Evolutionary conservation across 2,329 filamentous ascomycete species (phyloP).

Genomic region (Fusarium pseudograminearum): DNA sequence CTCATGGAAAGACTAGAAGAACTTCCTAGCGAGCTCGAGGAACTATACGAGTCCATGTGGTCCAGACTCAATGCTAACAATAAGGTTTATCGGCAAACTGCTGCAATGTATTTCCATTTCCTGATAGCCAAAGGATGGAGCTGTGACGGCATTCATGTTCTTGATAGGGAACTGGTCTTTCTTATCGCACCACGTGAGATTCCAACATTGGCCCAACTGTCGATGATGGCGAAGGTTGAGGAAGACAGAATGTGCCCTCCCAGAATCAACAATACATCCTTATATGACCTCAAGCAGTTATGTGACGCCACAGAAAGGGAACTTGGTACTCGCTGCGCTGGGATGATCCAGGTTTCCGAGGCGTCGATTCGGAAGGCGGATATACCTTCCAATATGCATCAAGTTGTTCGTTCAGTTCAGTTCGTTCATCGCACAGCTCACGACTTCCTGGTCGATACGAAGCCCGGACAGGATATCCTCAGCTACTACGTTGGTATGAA

Average conservation of each 20-base stretch:
- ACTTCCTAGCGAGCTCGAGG: neutral
- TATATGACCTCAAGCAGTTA: rapidly evolving
- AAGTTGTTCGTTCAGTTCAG: rapidly evolving
- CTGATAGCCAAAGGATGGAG: rapidly evolving
- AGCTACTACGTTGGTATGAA: rapidly evolving
- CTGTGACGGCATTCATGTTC: rapidly evolving
- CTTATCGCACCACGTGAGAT: neutral
- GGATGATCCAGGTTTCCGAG: neutral
- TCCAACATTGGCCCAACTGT: neutral
- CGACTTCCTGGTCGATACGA: neutral
- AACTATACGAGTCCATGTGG: slow-evolving; percentile 4
- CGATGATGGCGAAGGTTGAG: rapidly evolving
- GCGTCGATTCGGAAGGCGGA: rapidly evolving
- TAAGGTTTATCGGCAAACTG: neutral
- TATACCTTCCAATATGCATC: no score
- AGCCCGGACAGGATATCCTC: rapidly evolving
- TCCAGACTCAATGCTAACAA: neutral
- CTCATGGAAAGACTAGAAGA: rapidly evolving
- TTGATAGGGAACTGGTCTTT: no score
- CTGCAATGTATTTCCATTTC: neutral
- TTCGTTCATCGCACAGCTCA: slow-evolving; percentile 14
- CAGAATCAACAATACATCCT: rapidly evolving
- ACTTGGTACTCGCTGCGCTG: neutral
- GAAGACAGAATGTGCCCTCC: rapidly evolving
- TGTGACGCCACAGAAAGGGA: neutral